Evolutionary conservation across 2,329 filamentous ascomycete genomes (phyloP).

Genomic region (Aspergillus caelatus): DNA sequence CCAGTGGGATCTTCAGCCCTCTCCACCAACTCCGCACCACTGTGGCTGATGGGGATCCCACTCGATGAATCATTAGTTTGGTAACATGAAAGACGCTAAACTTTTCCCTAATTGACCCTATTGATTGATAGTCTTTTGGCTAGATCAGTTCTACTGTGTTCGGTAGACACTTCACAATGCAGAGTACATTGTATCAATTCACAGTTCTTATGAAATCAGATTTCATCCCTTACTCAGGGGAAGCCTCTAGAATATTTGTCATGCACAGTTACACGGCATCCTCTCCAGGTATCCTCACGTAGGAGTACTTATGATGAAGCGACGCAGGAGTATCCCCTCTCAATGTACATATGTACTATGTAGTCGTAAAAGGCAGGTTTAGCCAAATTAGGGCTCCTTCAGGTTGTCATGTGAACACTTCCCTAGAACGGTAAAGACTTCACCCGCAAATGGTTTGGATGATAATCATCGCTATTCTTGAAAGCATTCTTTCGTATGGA

Average conservation of each 20-base stretch:
- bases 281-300: background rate
- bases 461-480: background rate
- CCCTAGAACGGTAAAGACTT: slow-evolving; percentile 7
- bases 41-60: background rate
- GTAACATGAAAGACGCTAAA: background rate
- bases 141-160: background rate
- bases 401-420: background rate
- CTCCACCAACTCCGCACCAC: background rate
- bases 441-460: background rate
- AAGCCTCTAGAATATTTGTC: background rate
- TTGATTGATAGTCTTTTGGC: background rate
- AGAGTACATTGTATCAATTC: background rate
- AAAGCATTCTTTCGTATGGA: too few species aligned
- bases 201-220: background rate
- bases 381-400: background rate
- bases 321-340: background rate
- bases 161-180: background rate
- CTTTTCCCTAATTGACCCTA: background rate
- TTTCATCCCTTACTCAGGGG: background rate
- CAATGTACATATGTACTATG: background rate
- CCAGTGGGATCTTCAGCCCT: background rate
- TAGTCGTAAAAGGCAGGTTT: background rate
- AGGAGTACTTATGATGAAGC: background rate
- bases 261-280: background rate
- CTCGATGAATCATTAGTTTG: background rate